These are phyloP conservation scores for Anisogramma anomala DNA, from an alignment of 2,329 filamentous ascomycete genomes.

Conservation along the genomic window DNA sequence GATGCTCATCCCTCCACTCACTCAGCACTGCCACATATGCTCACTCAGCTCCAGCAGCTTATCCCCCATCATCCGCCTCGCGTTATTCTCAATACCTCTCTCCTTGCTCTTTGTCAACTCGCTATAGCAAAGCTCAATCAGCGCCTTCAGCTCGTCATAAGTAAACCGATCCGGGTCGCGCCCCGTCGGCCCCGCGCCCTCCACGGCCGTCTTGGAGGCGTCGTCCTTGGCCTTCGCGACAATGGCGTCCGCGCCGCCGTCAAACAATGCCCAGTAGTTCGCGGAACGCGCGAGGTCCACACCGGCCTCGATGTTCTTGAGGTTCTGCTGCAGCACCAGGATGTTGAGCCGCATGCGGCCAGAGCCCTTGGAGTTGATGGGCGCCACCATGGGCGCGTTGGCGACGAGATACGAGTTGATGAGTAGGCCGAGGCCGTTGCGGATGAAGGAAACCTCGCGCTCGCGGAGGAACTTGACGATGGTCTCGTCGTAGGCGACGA, in stretches of 20 bases:
- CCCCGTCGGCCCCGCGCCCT: slow-evolving; percentile 14
- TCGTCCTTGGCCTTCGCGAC: slow-evolving; percentile 48
- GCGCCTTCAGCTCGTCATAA: slow-evolving; percentile 54
- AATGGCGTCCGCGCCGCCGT: slow-evolving; percentile 52
- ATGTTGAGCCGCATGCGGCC: slow-evolving; percentile 90
- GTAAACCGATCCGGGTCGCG: slow-evolving; percentile 38
- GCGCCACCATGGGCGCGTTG: slow-evolving; percentile 57
- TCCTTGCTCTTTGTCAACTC: slow-evolving; percentile 55
- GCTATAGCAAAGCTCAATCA: slow-evolving; percentile 57
- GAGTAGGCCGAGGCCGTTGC: slow-evolving; percentile 62
- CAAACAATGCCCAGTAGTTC: slow-evolving; percentile 59
- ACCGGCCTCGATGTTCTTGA: slow-evolving; percentile 77
- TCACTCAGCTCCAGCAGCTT: slow-evolving; percentile 60
- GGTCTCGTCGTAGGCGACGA: slow-evolving; percentile 81
- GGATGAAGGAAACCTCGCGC: slow-evolving; percentile 63
- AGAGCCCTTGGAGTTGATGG: slow-evolving; percentile 76
- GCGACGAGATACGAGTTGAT: slow-evolving; percentile 70
- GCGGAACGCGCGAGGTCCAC: slow-evolving; percentile 53
- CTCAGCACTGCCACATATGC: slow-evolving; percentile 53
- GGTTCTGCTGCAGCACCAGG: slow-evolving; percentile 86
- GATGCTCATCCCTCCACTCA: background rate
- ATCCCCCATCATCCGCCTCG: slow-evolving; percentile 58
- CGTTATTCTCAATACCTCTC: slow-evolving; percentile 54
- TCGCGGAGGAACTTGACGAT: slow-evolving; percentile 60
- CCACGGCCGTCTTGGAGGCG: slow-evolving; percentile 24